Conservation (phyloP, 768 basidiomycete genomes). For the Leccinum subgranulosum region DNA sequence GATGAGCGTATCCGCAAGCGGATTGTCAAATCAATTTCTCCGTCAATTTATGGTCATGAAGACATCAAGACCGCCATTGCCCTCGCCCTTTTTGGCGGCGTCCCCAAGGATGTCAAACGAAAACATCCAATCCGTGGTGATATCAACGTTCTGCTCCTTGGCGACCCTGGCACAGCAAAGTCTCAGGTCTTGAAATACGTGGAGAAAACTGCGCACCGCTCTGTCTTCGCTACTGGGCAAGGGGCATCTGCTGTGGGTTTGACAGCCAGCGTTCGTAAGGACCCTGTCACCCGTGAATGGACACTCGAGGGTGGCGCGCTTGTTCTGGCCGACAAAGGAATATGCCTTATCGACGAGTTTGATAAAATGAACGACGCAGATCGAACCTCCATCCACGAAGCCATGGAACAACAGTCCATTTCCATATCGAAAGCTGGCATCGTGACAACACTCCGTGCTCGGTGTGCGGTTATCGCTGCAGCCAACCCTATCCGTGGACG, state of each 20-base stretch:
- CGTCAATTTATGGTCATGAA: constrained; percentile 98
- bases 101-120: constrained; percentile 93
- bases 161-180: constrained; percentile 98
- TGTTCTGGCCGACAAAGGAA: constrained; percentile 97
- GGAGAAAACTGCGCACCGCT: constrained; percentile 97
- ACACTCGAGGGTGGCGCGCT: constrained; percentile 97
- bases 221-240: constrained; percentile 97
- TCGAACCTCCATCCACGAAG: constrained; percentile 97
- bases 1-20: constrained; percentile 96
- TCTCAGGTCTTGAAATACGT: constrained; percentile 99
- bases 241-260: constrained; percentile 98
- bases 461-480: constrained; percentile 96
- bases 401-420: constrained; percentile 99
- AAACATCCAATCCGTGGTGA: constrained; percentile 97
- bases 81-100: constrained; percentile 90
- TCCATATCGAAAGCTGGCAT: constrained; percentile 99
- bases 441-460: constrained; percentile 95
- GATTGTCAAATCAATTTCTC: constrained; percentile 97
- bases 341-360: constrained; percentile 97
- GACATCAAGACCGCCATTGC: constrained; percentile 98
- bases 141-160: constrained; percentile 93
- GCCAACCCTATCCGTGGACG: constrained; percentile 97
- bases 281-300: constrained; percentile 97
- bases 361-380: constrained; percentile 99
- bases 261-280: constrained; percentile 98